Evolutionary conservation across 225 moss, liverwort and hornwort genomes (phyloP).

Genomic region (Physcomitrium patens): DNA sequence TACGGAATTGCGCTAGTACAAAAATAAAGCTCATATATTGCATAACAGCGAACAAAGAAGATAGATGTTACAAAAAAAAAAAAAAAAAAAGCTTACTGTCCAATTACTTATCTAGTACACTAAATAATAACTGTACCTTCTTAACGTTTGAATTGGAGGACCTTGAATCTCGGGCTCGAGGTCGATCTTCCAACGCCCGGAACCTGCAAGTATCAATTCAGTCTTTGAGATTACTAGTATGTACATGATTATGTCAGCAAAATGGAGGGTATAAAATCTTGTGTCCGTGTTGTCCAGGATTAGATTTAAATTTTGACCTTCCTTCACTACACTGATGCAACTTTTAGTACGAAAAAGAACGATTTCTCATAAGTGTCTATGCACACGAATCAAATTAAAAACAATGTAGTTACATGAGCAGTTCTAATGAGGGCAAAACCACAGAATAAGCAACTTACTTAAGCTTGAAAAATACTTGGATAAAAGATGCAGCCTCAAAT

Average conservation of each 20-base stretch:
- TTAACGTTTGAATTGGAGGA: constrained; percentile 70
- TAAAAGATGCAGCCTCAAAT: constrained; percentile 67
- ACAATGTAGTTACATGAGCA: constrained; percentile 11
- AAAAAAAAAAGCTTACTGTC: not conserved
- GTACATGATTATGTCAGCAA: not conserved
- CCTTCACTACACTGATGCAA: constrained; percentile 13
- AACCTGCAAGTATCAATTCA: constrained; percentile 51
- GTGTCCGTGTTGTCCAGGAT: too few relatives aligned
- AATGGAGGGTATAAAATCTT: too few relatives aligned
- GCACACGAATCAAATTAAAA: constrained; percentile 18
- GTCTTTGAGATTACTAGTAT: not conserved
- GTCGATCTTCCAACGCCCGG: constrained; percentile 75
- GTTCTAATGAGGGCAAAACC: constrained; percentile 12
- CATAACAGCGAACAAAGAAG: too few relatives aligned
- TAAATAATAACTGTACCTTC: constrained; percentile 22
- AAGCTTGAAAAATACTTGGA: constrained; percentile 84
- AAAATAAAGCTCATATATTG: too few relatives aligned
- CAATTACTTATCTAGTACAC: constrained; percentile 9
- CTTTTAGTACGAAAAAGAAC: constrained; percentile 5
- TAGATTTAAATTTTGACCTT: not conserved
- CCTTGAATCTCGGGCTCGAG: constrained; percentile 61
- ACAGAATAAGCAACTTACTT: constrained; percentile 53
- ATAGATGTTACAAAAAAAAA: too few relatives aligned
- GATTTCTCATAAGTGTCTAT: constrained; percentile 8
- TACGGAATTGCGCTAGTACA: constrained; percentile 10